Conservation (phyloP, 148 eudicot species). For the Rhododendron vialii region DNA sequence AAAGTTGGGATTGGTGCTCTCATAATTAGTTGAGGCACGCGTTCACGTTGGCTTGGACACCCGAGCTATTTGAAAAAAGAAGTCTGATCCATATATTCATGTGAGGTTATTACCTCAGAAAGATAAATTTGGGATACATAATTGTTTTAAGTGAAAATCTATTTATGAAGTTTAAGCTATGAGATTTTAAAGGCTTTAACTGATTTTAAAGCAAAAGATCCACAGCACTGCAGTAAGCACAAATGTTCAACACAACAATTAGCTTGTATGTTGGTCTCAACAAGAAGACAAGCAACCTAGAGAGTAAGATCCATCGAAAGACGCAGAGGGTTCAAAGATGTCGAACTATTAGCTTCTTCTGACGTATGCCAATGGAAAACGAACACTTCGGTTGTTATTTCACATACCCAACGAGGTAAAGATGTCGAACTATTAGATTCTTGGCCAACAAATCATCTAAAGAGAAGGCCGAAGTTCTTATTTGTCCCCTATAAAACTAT, state of each 20-base stretch:
- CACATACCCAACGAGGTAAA: not conserved
- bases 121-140: too few species aligned
- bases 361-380: not conserved
- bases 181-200: too few species aligned
- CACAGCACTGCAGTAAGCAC: not conserved
- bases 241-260: not conserved
- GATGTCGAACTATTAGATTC: not conserved
- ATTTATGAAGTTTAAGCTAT: too few species aligned
- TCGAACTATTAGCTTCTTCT: too few species aligned
- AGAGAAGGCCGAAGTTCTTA: too few species aligned
- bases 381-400: not conserved
- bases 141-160: too few species aligned
- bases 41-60: not conserved
- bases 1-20: too few species aligned
- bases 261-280: not conserved
- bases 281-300: not conserved
- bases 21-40: not conserved
- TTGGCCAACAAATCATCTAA: not conserved
- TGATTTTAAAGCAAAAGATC: not conserved
- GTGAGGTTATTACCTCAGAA: too few species aligned
- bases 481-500: not conserved
- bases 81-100: not conserved
- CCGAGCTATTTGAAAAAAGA: not conserved
- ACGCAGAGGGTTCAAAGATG: too few species aligned
- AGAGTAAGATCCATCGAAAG: too few species aligned